Evolutionary conservation across 805 yeast genomes (phyloP), one percentile per base, ranked within the genome.

Genomic region (Cephaloascus fragrans): DNA sequence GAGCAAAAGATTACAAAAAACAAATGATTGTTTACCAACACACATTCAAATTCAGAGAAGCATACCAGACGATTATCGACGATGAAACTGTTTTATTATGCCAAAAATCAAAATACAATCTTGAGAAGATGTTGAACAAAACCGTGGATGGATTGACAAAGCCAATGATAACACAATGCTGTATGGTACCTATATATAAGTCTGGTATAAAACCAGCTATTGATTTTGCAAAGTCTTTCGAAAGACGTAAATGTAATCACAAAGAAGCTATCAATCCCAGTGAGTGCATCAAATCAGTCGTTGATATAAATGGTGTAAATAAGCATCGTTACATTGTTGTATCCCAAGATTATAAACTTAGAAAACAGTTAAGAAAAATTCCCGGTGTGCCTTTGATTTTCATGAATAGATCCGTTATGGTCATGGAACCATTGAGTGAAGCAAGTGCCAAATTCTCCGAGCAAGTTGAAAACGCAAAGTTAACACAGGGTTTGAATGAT

Each of bases 161-260:
- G 52, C 84, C 86, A 17, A 67, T 93, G 94, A 83, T 93, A 39
- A 87, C 98, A 2, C 97, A 93, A 58, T 93, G 98, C 56, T 84
- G 95, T 50, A 86, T 93, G 71, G 87, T 87, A 53, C 82, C 84
- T 16, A 64, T 93, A 23, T 93, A 93, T 57, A 70, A 71, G 35
- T 69, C 82, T 4, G 73, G 75, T 19, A 75, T 85, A 51, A 89
- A 85, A 50, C 67, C 62, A 3, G 95, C 95, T 2, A 84, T 93
- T 36, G 83, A 74, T 23, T 50, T 81, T 28, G 97, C 95, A 6
- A 93, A 88, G 56, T 54, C 66, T 2, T 82, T 83, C 48, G 98
- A 93, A 60, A 79, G 97, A 62, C 77, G 98, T 61, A 77, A 96
- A 49, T 93, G 98, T 59, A 83, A 83, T 43, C 98, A 93, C 61